A percentile compares a stretch with the other conserved stretches of the same genome.
phyloP scores from a whole-genome alignment of 441 rosid species.

The Croton laevigatus region DNA sequence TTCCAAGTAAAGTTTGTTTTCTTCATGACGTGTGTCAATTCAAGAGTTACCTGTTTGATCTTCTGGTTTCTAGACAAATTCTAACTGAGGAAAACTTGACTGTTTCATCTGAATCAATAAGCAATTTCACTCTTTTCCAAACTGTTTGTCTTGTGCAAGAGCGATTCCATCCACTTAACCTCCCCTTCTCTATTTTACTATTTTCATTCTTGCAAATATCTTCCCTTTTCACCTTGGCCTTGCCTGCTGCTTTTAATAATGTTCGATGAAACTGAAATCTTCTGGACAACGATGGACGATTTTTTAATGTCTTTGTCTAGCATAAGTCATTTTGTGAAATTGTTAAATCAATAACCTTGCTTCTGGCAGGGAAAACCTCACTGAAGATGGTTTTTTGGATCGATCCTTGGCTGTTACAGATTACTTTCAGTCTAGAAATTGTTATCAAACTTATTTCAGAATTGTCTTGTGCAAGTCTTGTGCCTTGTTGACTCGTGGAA shows the following conservation, averaged over 20 bases:
- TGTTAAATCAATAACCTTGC: conserved; percentile 13
- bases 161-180: no score
- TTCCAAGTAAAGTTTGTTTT: conserved; percentile 48
- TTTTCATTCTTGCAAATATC: no score
- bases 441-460: conserved; percentile 4
- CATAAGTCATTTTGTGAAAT: not conserved
- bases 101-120: not conserved
- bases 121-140: not conserved
- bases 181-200: no score
- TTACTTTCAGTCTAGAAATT: conserved; percentile 5
- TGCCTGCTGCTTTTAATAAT: no score
- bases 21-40: not conserved
- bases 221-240: no score
- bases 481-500: conserved; percentile 97
- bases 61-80: conserved; percentile 1
- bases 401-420: conserved; percentile 23
- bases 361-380: conserved; percentile 55
- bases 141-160: not conserved
- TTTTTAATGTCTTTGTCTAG: no score
- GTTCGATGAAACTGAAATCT: no score
- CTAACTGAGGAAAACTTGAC: not conserved
- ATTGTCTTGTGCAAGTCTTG: conserved; percentile 57
- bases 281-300: no score
- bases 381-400: conserved; percentile 48
- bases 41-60: no score